A percentile compares a stretch with the other conserved stretches of the same genome.
Evolutionary conservation across 495 filamentous ascomycete genomes (phyloP).

Genomic region (Aspergillus conjunctus): DNA sequence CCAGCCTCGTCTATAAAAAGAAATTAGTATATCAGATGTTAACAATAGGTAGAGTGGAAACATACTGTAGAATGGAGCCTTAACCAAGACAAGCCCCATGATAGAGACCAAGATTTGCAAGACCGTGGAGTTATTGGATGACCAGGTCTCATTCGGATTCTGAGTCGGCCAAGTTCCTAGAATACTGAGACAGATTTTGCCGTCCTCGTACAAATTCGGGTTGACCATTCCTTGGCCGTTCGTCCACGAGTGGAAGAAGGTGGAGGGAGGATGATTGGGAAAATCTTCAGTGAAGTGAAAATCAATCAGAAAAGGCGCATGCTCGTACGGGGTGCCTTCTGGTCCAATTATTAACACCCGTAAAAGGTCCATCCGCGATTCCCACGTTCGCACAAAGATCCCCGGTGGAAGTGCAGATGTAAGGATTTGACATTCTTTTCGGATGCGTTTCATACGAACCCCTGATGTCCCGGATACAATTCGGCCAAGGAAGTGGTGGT

Average conservation of each 20-base stretch:
- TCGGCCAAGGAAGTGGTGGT: conserved; percentile 49
- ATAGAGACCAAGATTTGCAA: conserved; percentile 63
- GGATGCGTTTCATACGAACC: conserved; percentile 47
- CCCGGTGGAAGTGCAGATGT: conserved; percentile 54
- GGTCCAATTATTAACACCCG: conserved; percentile 62
- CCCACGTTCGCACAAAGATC: conserved; percentile 62
- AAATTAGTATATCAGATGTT: conserved; percentile 3
- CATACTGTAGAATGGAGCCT: conserved; percentile 64
- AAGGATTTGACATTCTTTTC: conserved; percentile 61
- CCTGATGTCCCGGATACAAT: conserved; percentile 16
- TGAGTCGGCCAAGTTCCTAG: conserved; percentile 62
- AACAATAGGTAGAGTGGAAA: conserved; percentile 15
- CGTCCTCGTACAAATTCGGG: conserved; percentile 65
- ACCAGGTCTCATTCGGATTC: conserved; percentile 56
- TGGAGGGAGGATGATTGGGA: conserved; percentile 49
- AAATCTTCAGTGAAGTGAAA: conserved; percentile 50
- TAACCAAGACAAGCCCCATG: conserved; percentile 60
- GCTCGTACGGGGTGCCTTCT: conserved; percentile 61
- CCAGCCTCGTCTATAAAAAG: conserved; percentile 57
- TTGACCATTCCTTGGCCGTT: conserved; percentile 55
- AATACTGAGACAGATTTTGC: conserved; percentile 61
- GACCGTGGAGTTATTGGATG: conserved; percentile 49
- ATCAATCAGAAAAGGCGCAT: conserved; percentile 63
- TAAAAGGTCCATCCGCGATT: conserved; percentile 57
- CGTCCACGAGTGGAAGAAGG: conserved; percentile 62